Percentiles rank a stretch among this genome's conserved stretches.
These are phyloP conservation scores for Candida frijolesensis DNA, from an alignment of 1,139 yeast genomes.

Conservation along the genomic window DNA sequence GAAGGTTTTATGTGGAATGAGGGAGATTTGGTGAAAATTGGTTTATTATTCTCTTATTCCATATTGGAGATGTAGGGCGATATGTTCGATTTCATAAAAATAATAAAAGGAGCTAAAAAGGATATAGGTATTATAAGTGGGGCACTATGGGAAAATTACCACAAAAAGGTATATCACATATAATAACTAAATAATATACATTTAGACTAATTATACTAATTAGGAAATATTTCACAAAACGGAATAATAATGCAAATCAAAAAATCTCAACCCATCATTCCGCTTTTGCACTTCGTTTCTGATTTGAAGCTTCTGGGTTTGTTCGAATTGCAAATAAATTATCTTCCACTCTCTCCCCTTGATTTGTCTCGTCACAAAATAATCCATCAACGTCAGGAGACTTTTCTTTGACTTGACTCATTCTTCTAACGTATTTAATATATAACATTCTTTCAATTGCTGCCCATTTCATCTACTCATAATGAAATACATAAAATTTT, in stretches of 20 bases:
- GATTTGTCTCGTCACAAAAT: neutral
- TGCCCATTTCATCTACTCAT: no score
- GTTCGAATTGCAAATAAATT: neutral
- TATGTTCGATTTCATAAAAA: neutral
- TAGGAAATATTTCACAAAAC: slow-evolving; percentile 6
- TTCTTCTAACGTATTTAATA: no score
- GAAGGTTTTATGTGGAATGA: neutral
- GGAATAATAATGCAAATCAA: neutral
- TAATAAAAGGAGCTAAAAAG: neutral
- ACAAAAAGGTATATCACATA: neutral
- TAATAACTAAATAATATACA: neutral
- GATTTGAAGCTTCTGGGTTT: neutral
- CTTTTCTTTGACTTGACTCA: no score
- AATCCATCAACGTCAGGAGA: no score
- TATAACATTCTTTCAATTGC: no score
- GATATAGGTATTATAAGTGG: neutral
- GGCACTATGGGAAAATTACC: neutral
- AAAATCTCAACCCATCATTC: neutral
- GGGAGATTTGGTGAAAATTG: neutral
- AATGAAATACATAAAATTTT: no score
- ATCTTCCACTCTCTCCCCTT: neutral
- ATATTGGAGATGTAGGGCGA: no score
- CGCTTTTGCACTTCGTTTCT: neutral
- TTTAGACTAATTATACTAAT: slow-evolving; percentile 3
- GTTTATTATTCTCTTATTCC: neutral